Evolutionary conservation across 2,329 filamentous ascomycete species (phyloP), one percentile per base, ranked within the genome.

Genomic region (Penicillium italicum): DNA sequence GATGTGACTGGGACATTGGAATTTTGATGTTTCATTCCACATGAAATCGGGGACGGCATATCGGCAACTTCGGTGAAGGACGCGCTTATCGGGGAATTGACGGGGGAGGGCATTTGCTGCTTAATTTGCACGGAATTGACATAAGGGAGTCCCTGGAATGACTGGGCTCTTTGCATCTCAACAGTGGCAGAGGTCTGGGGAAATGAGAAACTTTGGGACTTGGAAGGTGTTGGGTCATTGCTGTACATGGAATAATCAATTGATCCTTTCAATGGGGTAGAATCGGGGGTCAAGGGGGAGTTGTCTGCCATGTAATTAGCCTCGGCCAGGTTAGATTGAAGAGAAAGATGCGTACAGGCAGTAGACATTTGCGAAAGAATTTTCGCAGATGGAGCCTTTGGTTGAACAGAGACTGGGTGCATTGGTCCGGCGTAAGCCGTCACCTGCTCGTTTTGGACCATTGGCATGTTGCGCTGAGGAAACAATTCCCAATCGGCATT

Each of bases 201-300:
- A 30, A 66, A 64, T 49, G 67, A 64, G 43, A 68, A 65, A 57
- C 65, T 69, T 45, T 69, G 67, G 49, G 67, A 71, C 60, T 76
- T 76, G 51, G 69, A 69, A 31, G 76, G 75, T 22, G 75, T 76
- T 24, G 70, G 62, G 54, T 74, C 75, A 59, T 70, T 69, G 59
- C 69, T 69, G 51, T 75, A 72, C 42, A 71, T 70, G 54, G 69
- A 64, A 57, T 71, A 63, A 56, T 72, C 70, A 58, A 70, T 69
- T 50, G 72, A 69, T 62, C 70, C 68, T 64, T 72, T 75, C 65
- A 76, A 72, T 14, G 87, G 86, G 20, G 85, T 88, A 50, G 85
- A 83, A 65, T 81, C 82, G 50, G 88, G 87, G 28, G 87, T 90
- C 43, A 86, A 82, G 55, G 87, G 87, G 38, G 62, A 64, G 37